A percentile compares a stretch with the other conserved stretches of the same genome.
Conservation (phyloP, 768 basidiomycete species). For the Amanita pseudoporphyria region DNA sequence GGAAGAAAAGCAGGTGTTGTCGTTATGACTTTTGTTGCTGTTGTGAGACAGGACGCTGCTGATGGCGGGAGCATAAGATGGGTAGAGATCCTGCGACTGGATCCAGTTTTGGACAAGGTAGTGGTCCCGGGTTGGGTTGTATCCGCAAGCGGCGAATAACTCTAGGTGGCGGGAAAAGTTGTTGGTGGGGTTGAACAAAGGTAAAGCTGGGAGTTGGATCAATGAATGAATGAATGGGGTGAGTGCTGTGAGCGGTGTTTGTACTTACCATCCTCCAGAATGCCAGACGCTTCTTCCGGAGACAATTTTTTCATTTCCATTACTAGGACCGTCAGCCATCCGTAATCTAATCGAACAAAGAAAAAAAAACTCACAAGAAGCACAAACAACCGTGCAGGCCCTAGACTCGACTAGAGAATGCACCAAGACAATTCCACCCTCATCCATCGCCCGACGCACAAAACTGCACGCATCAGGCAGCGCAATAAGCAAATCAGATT, state of each 20-base stretch:
- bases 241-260: not conserved
- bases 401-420: constrained; percentile 44
- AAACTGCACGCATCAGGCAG: constrained; percentile 38
- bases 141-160: constrained; percentile 32
- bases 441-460: constrained; percentile 30
- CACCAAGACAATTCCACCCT: constrained; percentile 40
- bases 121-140: constrained; percentile 27
- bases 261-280: constrained; percentile 34
- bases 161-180: constrained; percentile 39
- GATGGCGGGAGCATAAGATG: not conserved
- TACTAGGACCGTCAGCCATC: constrained; percentile 23
- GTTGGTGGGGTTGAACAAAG: constrained; percentile 41
- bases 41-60: too few species aligned
- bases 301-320: constrained; percentile 33
- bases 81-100: constrained; percentile 11
- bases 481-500: constrained; percentile 31
- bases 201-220: constrained; percentile 40
- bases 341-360: not conserved
- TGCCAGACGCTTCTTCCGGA: constrained; percentile 26
- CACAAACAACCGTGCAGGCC: constrained; percentile 42
- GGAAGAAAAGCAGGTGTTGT: not conserved
- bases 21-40: not conserved
- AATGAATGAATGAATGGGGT: not conserved
- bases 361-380: constrained; percentile 34
- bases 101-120: constrained; percentile 32